These are phyloP conservation scores for Salix koriyanagi DNA, from an alignment of 345 rosid genomes.

Conservation along the genomic window DNA sequence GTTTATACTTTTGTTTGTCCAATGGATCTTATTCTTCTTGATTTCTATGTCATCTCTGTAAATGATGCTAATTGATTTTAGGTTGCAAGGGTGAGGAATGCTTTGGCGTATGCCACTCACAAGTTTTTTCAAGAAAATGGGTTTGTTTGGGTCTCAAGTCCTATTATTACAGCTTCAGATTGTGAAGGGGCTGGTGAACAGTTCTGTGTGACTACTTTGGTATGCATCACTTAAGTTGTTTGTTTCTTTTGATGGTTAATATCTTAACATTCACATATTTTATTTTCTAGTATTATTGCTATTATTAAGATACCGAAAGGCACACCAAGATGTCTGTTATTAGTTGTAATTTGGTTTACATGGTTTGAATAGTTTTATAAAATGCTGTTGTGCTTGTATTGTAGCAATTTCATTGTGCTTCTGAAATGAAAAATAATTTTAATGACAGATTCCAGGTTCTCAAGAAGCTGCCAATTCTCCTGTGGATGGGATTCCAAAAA, in stretches of 20 bases:
- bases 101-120: slow-evolving; percentile 92
- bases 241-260: not conserved
- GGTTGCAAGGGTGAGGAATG: slow-evolving; percentile 95
- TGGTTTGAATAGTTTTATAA: not conserved
- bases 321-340: not conserved
- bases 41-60: not conserved
- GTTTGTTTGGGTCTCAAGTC: slow-evolving; percentile 95
- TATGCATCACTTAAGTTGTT: slow-evolving; percentile 31
- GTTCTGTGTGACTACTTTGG: slow-evolving; percentile 97
- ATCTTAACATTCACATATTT: not conserved
- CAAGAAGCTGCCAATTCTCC: slow-evolving; percentile 51
- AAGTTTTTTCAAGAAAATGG: slow-evolving; percentile 92
- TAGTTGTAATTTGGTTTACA: not conserved
- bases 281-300: not conserved
- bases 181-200: slow-evolving; percentile 99
- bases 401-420: not conserved
- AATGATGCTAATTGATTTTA: slow-evolving; percentile 29
- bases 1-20: slow-evolving; percentile 3
- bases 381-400: not conserved
- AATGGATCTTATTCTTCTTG: not conserved
- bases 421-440: not conserved
- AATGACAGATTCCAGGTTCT: slow-evolving; percentile 70
- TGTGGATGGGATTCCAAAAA: slow-evolving; percentile 65
- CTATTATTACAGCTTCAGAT: slow-evolving; percentile 91
- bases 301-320: not conserved